Percentiles rank a stretch among this genome's conserved stretches.
Conservation (phyloP, 2,329 filamentous ascomycete genomes). For the Clarireedia paspali region DNA sequence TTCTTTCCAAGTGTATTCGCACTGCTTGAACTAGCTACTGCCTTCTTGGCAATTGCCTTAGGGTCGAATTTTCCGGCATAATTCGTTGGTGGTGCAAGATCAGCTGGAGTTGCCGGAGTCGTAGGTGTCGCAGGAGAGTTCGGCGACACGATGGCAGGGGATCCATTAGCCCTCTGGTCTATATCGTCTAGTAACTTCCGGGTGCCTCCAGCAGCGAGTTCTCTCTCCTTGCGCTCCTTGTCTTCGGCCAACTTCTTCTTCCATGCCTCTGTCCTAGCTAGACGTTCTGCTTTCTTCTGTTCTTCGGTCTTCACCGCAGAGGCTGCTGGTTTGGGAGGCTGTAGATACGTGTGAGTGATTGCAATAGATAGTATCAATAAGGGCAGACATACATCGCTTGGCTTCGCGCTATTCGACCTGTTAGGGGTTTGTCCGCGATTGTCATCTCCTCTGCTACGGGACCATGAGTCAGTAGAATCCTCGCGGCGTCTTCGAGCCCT, state of each 20-base stretch:
- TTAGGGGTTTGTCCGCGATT: constrained; percentile 46
- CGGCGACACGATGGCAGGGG: constrained; percentile 38
- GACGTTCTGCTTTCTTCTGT: constrained; percentile 71
- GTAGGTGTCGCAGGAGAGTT: constrained; percentile 39
- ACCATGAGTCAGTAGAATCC: constrained; percentile 62
- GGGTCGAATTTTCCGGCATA: constrained; percentile 80
- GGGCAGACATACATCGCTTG: constrained; percentile 47
- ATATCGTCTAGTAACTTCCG: constrained; percentile 64
- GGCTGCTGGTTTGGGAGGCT: constrained; percentile 48
- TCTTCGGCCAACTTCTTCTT: constrained; percentile 78
- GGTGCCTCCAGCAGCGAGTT: constrained; percentile 56
- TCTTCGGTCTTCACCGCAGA: constrained; percentile 53
- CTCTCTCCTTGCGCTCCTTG: constrained; percentile 64
- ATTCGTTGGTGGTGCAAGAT: constrained; percentile 44
- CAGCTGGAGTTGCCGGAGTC: constrained; percentile 34
- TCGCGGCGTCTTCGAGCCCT: constrained; percentile 56
- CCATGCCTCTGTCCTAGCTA: constrained; percentile 82
- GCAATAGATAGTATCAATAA: not conserved
- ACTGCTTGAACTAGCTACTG: constrained; percentile 49
- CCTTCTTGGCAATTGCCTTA: constrained; percentile 78
- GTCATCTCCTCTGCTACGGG: constrained; percentile 59
- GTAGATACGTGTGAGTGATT: constrained; percentile 18
- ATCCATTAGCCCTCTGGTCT: constrained; percentile 56
- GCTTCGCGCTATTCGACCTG: constrained; percentile 41
- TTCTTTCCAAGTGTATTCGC: constrained; percentile 48